Base-by-base conservation (phyloP, 2,329 filamentous ascomycete genomes). In the Diaporthe nobilis region DNA sequence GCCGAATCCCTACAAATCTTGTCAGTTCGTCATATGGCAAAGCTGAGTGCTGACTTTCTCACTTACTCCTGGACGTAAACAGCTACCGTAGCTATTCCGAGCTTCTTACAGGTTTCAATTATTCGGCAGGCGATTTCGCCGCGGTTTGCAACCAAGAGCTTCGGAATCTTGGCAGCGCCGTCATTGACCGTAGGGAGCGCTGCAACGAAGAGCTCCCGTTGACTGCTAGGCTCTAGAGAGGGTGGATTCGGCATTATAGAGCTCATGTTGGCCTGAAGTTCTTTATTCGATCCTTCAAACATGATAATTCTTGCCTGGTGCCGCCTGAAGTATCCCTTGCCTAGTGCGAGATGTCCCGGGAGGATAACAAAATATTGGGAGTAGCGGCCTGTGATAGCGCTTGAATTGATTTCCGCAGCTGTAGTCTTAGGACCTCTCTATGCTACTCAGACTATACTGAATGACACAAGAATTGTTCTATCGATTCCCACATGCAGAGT, bases 61-160 rank as follows among this genome's bases (percentile, higher is more conserved):
- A 42, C 58, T 25, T n/a, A 61, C 58, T 61, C 58, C 22, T 2
- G 1, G 34, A 10, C 37, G 15, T 42, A 61, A 17, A 61, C 13
- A 13, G 58, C 58, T 3, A 61, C 58, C 8, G 58, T 12, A 37
- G 58, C 37, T 12, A 61, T 39, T 9, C 58, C 58, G 13, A 61
- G 58, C 12, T 61, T 13, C 9, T 42, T 42, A 25, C 58, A 61
- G 37, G 58, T 61, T 61, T 10, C 10, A 25, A 61, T 61, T 13
- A 44, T 42, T 15, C 37, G 58, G 37, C 58, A 61, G 12, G 58
- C 58, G 20, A 61, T 61, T 42, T 61, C 58, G 13, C 58, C 58
- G 13, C 58, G 58, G 4, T 61, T 61, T 9, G 58, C 58, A 25
- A 61, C 20, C 22, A 61, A 17, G 10, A 61, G 58, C 37, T 61